Evolutionary conservation across 768 basidiomycete species (phyloP).

Genomic region (Sporobolomyces roseus): DNA sequence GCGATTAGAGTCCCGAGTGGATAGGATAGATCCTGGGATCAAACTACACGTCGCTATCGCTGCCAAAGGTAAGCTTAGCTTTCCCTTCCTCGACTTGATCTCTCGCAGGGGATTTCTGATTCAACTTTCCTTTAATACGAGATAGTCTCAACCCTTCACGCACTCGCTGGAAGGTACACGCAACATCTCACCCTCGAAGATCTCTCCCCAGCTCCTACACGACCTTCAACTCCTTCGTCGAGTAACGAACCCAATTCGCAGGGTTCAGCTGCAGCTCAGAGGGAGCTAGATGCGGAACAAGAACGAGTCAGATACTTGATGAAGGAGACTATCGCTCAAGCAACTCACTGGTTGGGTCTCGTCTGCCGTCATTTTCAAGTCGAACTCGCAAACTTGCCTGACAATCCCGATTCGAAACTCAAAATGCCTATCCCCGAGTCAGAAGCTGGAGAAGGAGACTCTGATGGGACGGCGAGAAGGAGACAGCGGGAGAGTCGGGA

Average conservation of each 20-base stretch:
- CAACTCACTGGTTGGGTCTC: conserved; percentile 23
- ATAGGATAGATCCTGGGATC: conserved; percentile 1
- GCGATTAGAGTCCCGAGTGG: conserved; percentile 18
- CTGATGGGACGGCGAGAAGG: neutral
- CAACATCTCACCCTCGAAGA: conserved; percentile 21
- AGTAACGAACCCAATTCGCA: neutral
- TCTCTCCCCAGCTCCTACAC: conserved; percentile 1
- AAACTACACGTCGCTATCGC: conserved; percentile 29
- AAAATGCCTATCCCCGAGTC: neutral
- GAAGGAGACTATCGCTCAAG: neutral
- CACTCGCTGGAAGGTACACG: conserved; percentile 28
- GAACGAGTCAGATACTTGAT: conserved; percentile 7
- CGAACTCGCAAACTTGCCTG: conserved; percentile 25
- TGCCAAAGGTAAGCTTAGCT: conserved; percentile 4
- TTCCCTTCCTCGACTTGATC: neutral
- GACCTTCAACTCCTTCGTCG: neutral
- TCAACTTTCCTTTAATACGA: neutral
- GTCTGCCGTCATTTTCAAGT: conserved; percentile 30
- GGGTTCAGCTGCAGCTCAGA: conserved; percentile 5
- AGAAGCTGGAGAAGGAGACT: neutral
- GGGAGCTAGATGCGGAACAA: conserved; percentile 31
- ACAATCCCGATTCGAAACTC: conserved; percentile 10
- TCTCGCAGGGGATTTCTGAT: neutral
- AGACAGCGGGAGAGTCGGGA: conserved; percentile 2
- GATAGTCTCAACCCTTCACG: conserved; percentile 20